Evolutionary conservation across 768 basidiomycete genomes (phyloP).

Genomic region (Dioszegia hungarica): DNA sequence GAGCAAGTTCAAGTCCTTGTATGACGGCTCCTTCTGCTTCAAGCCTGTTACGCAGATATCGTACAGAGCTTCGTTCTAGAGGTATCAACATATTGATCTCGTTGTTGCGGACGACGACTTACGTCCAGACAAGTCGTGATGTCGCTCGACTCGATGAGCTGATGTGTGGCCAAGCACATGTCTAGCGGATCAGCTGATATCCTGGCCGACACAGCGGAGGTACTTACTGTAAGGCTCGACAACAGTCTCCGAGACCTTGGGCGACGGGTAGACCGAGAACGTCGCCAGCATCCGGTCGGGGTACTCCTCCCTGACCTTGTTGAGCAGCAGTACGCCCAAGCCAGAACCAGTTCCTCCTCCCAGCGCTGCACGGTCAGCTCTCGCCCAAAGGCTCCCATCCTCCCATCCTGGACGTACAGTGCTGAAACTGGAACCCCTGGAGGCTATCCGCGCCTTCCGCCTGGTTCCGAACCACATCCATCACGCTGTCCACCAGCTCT

Average conservation of each 20-base stretch:
- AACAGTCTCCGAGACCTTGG: conserved; percentile 49
- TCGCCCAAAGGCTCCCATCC: background rate
- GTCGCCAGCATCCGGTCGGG: conserved; percentile 49
- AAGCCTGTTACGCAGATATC: conserved; percentile 46
- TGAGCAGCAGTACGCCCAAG: conserved; percentile 41
- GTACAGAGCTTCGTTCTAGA: conserved; percentile 51
- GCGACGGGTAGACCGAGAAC: conserved; percentile 47
- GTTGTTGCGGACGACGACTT: conserved; percentile 6
- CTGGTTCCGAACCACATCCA: conserved; percentile 70
- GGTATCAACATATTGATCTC: background rate
- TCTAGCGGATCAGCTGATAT: conserved; percentile 4
- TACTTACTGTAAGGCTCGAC: conserved; percentile 45
- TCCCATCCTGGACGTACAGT: conserved; percentile 22
- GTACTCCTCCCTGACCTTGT: conserved; percentile 47
- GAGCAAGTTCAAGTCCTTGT: conserved; percentile 55
- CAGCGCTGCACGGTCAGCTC: conserved; percentile 20
- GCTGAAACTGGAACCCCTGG: conserved; percentile 60
- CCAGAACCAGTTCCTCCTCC: conserved; percentile 49
- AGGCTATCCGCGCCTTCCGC: conserved; percentile 76
- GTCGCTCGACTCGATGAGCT: conserved; percentile 46
- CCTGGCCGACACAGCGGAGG: background rate
- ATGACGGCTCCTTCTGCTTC: conserved; percentile 41
- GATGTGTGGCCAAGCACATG: conserved; percentile 42
- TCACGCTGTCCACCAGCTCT: conserved; percentile 62
- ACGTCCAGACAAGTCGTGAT: conserved; percentile 45